Percentiles rank a stretch among this genome's conserved stretches.
Evolutionary conservation across 306 rosid genomes (phyloP).

Genomic region (Canavalia ensiformis): DNA sequence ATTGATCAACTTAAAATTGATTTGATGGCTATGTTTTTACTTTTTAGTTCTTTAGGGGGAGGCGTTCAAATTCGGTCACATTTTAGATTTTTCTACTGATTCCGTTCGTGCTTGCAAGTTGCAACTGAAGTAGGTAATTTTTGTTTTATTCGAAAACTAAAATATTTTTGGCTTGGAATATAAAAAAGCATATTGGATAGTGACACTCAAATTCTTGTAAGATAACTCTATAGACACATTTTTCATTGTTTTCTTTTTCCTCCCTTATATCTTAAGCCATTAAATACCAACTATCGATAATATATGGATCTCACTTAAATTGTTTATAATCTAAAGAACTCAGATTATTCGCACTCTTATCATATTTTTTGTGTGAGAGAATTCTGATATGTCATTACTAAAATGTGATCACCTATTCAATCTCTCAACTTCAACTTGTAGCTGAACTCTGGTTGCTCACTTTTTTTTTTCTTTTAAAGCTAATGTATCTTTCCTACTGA

Average conservation of each 20-base stretch:
- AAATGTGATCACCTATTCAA: constrained; percentile 23
- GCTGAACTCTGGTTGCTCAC: constrained; percentile 17
- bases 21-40: neutral
- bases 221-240: constrained; percentile 8
- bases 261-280: neutral
- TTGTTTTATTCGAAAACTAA: constrained; percentile 37
- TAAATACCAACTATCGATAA: neutral
- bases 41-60: neutral
- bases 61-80: constrained; percentile 44
- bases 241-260: neutral
- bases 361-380: constrained; percentile 1
- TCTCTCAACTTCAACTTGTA: neutral
- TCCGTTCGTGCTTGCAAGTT: constrained; percentile 34
- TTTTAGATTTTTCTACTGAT: constrained; percentile 26
- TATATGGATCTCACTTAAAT: constrained; percentile 8
- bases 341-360: constrained; percentile 24
- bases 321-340: neutral
- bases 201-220: neutral
- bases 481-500: constrained; percentile 4
- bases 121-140: constrained; percentile 39
- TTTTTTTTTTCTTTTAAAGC: constrained; percentile 13
- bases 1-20: neutral
- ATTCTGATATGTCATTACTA: constrained; percentile 27
- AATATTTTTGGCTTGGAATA: neutral
- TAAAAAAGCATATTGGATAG: constrained; percentile 1